These are phyloP conservation scores for Claviceps arundinis DNA, from an alignment of 2,329 filamentous ascomycete genomes.

Conservation along the genomic window DNA sequence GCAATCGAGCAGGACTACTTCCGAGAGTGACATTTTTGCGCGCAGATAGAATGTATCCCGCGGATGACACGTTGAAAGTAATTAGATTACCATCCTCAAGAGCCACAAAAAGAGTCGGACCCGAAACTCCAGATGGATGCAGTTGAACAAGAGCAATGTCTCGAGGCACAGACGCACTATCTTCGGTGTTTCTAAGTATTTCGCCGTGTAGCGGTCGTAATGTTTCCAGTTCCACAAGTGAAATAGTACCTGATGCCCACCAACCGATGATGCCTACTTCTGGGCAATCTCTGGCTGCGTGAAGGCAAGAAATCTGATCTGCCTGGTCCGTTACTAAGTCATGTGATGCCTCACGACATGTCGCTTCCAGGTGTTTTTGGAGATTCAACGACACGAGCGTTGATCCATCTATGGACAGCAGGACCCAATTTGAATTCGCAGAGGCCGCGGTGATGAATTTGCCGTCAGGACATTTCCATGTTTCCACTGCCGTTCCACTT, in stretches of 20 bases:
- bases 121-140: slow-evolving; percentile 42
- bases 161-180: slow-evolving; percentile 67
- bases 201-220: slow-evolving; percentile 55
- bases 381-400: slow-evolving; percentile 57
- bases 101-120: slow-evolving; percentile 71
- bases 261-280: slow-evolving; percentile 70
- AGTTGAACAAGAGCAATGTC: slow-evolving; percentile 71
- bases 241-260: slow-evolving; percentile 71
- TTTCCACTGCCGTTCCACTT: slow-evolving; percentile 36
- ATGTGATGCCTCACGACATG: slow-evolving; percentile 46
- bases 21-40: slow-evolving; percentile 77
- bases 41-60: slow-evolving; percentile 49
- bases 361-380: slow-evolving; percentile 39
- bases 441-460: slow-evolving; percentile 65
- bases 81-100: slow-evolving; percentile 88
- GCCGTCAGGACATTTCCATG: slow-evolving; percentile 40
- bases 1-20: slow-evolving; percentile 70
- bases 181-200: slow-evolving; percentile 42
- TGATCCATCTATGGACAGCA: slow-evolving; percentile 68
- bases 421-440: slow-evolving; percentile 52
- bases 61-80: slow-evolving; percentile 58
- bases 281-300: slow-evolving; percentile 51
- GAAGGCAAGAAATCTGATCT: slow-evolving; percentile 76
- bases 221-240: slow-evolving; percentile 55
- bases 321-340: slow-evolving; percentile 21